A percentile compares a stretch with the other conserved stretches of the same genome.
Conservation (phyloP, 371 early-diverging fungal species). For the Mortierella sp. region DNA sequence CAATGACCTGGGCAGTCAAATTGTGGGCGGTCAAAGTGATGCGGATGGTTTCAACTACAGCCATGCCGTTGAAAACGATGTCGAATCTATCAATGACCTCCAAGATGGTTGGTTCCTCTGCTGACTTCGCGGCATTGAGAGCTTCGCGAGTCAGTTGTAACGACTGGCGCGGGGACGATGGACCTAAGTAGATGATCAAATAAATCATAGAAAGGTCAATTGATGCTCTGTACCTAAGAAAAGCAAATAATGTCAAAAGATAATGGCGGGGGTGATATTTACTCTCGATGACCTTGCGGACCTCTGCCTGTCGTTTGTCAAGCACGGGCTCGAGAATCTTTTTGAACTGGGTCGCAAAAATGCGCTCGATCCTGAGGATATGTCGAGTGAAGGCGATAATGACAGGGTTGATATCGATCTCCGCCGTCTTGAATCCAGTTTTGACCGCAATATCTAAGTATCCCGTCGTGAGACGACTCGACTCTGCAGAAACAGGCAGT, state of each 20-base stretch:
- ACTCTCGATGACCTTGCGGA: slow-evolving; percentile 43
- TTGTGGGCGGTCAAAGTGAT: slow-evolving; percentile 53
- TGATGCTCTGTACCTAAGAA: not conserved
- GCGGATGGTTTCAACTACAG: slow-evolving; percentile 49
- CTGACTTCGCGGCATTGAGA: not conserved
- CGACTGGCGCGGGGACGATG: slow-evolving; percentile 52
- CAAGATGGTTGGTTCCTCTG: slow-evolving; percentile 21
- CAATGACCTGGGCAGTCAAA: slow-evolving; percentile 45
- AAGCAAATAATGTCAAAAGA: not conserved
- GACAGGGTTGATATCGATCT: slow-evolving; percentile 71
- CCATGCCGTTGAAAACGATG: slow-evolving; percentile 57
- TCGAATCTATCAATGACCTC: slow-evolving; percentile 45
- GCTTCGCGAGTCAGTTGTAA: slow-evolving; percentile 41
- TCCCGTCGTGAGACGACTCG: slow-evolving; percentile 60
- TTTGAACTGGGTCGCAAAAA: slow-evolving; percentile 68
- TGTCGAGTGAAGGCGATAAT: slow-evolving; percentile 82
- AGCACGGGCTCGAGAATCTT: slow-evolving; percentile 57
- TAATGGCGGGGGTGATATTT: not conserved
- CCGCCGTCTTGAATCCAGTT: slow-evolving; percentile 63
- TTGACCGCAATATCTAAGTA: slow-evolving; percentile 67
- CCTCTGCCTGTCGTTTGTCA: slow-evolving; percentile 30
- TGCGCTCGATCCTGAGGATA: slow-evolving; percentile 79
- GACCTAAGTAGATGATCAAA: slow-evolving; percentile 19
- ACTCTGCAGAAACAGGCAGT: slow-evolving; percentile 18
- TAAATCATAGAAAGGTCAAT: not conserved